Base-by-base conservation (phyloP, 2,329 filamentous ascomycete species). In the Sporothrix globosa region DNA sequence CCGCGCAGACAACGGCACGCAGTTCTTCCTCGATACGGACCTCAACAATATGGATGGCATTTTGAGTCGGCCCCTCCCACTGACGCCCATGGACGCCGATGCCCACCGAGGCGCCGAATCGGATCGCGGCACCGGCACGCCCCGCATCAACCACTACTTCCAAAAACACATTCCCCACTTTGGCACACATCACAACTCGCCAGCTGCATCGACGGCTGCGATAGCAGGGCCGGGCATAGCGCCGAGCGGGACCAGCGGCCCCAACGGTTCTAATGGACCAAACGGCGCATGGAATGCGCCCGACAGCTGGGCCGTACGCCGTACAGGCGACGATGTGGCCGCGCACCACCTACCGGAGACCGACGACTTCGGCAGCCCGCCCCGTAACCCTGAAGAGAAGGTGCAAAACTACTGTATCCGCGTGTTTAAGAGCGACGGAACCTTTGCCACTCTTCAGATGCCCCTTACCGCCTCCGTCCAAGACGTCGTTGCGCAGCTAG, bases 231-330 rank as follows among this genome's bases (percentile, higher is more conserved):
- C 68, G 52, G 21, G 60, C 67, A 34, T 50, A 19, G 66, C 58
- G 69, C 27, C 65, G 7, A 54, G 34, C 30, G 39, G 19, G 4
- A 2, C 14, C n/a, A 30, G 2, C 50, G 56, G 39, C 0, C 58
- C 46, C 24, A 53, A 52, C 21, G 54, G 65, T 3, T 41, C 74
- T 3, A 75, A 71, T n/a, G 78, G 79, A 2, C 81, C 81, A 2
- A 83, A 83, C 69, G 89, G 90, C 1, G 88, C 88, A 3, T 99
- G 95, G 95, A 92, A 96, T 79, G 94, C 94, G 3, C 95, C 96
- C 1, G 95, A 98, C 79, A 97, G 94, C 78, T 99, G 96, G 96
- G 93, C 92, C 67, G 95, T 98, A 34, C 92, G 92, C 75, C 90
- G 89, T 72, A 85, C 85, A 58, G 87, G 87, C 9, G 90, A 93